Conservation (phyloP, 495 filamentous ascomycete species). For the Massariosphaeria phaeospora region DNA sequence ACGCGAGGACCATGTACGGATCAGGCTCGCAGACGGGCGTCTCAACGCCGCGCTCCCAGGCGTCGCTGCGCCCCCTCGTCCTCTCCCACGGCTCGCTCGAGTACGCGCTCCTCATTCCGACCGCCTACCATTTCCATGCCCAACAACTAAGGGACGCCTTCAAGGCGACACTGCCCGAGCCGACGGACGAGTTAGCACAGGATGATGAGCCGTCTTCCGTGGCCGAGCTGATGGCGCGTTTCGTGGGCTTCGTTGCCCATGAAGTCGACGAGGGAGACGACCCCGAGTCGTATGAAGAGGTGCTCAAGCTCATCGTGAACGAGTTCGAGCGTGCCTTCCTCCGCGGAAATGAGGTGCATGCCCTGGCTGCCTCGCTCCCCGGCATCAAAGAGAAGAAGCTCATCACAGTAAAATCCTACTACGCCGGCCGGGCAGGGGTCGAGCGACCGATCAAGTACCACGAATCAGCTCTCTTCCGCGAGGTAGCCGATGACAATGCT, state of each 20-base stretch:
- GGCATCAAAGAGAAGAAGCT: slow-evolving; percentile 88
- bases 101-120: slow-evolving; percentile 89
- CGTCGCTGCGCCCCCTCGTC: slow-evolving; percentile 82
- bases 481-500: slow-evolving; percentile 71
- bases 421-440: slow-evolving; percentile 75
- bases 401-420: slow-evolving; percentile 81
- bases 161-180: slow-evolving; percentile 70
- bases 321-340: slow-evolving; percentile 96
- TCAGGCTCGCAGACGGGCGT: slow-evolving; percentile 88
- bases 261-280: slow-evolving; percentile 91
- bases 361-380: slow-evolving; percentile 73
- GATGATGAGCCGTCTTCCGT: slow-evolving; percentile 96
- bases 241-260: slow-evolving; percentile 77
- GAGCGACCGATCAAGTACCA: slow-evolving; percentile 80
- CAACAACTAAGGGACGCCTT: slow-evolving; percentile 87
- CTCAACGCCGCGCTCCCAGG: slow-evolving; percentile 83
- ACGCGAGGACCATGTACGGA: slow-evolving; percentile 82
- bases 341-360: slow-evolving; percentile 92
- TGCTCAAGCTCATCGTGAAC: slow-evolving; percentile 80
- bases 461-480: slow-evolving; percentile 86
- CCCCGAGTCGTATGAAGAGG: slow-evolving; percentile 76
- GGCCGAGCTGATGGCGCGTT: slow-evolving; percentile 83
- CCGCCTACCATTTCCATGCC: slow-evolving; percentile 90
- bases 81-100: slow-evolving; percentile 92
- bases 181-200: slow-evolving; percentile 93